Evolutionary conservation across 768 basidiomycete species (phyloP), one percentile per base, ranked within the genome.

Genomic region (Dacryopinax primogenitus): DNA sequence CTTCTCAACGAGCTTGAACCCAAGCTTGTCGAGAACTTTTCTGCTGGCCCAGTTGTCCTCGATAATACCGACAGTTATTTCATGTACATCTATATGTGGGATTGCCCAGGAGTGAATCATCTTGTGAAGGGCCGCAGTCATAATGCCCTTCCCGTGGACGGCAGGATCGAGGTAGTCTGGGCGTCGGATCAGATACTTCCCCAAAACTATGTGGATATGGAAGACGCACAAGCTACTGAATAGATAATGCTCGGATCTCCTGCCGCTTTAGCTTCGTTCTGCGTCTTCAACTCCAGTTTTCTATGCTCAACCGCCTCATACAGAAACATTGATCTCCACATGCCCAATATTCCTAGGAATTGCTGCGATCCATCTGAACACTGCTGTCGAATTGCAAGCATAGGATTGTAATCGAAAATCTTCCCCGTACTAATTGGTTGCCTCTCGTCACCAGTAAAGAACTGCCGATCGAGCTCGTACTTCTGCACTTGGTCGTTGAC

Each of bases 111-210:
- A 70, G 18, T 79, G 70, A 44, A 89, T 64, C 33, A 90, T 61
- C 4, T 79, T 79, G 11, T 73, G 73, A 33, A 90, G 70, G 0
- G 81, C 86, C 18, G 81, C 83, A 21, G 81, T 80, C 88, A 89
- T 89, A 67, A 90, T 87, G 0, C 87, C 86, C 68, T 75, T 78
- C 33, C 86, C 79, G 65, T 88, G 86, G 70, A 86, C 81, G 35
- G 79, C 80, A 18, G 83, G 77, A 3, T 78, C 80, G 45, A 88
- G 73, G 67, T 80, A 87, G 70, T 86, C 87, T 86, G 69, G 51
- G 41, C 18, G 51, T 7, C 51, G 39, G 26, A 63, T 34, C 65
- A 64, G 47, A 63, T 6, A 35, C 6, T 51, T 67, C 36, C 26
- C 35, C 44, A 44, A 33, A 34, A n/a, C 15, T 51, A 4, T 23